Evolutionary conservation across 2,329 filamentous ascomycete species (phyloP).

Genomic region (Exophiala sideris): DNA sequence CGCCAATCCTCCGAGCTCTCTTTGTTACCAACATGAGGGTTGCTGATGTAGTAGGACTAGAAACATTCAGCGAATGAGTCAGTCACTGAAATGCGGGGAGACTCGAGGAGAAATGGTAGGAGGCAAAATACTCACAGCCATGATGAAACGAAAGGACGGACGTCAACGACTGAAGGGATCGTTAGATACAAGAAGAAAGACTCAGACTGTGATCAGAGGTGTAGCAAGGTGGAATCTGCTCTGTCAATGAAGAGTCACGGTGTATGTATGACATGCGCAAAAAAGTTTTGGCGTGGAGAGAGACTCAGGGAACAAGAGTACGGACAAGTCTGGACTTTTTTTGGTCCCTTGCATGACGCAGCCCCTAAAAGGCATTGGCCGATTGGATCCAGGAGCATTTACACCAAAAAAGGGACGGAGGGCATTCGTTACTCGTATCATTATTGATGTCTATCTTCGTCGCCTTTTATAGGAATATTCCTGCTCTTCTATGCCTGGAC

Average conservation of each 20-base stretch:
- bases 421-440: not conserved
- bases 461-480: too few relatives aligned
- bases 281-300: slow-evolving; percentile 1
- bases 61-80: not conserved
- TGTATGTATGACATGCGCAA: not conserved
- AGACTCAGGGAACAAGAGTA: not conserved
- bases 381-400: not conserved
- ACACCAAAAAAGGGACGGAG: not conserved
- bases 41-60: slow-evolving; percentile 69
- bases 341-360: slow-evolving; percentile 15
- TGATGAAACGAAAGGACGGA: not conserved
- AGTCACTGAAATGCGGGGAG: slow-evolving; percentile 3
- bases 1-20: slow-evolving; percentile 74
- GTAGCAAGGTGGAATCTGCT: too few relatives aligned
- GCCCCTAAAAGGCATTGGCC: not conserved
- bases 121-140: slow-evolving; percentile 15
- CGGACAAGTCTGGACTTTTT: not conserved
- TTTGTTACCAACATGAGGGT: slow-evolving; percentile 74
- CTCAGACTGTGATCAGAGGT: not conserved
- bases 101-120: not conserved
- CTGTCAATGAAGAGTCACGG: not conserved
- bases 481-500: too few relatives aligned
- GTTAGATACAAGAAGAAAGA: not conserved
- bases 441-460: not conserved
- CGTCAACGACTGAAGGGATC: not conserved